phyloP scores from a whole-genome alignment of 2,329 filamentous ascomycete genomes.

The Phialophora tarda region DNA sequence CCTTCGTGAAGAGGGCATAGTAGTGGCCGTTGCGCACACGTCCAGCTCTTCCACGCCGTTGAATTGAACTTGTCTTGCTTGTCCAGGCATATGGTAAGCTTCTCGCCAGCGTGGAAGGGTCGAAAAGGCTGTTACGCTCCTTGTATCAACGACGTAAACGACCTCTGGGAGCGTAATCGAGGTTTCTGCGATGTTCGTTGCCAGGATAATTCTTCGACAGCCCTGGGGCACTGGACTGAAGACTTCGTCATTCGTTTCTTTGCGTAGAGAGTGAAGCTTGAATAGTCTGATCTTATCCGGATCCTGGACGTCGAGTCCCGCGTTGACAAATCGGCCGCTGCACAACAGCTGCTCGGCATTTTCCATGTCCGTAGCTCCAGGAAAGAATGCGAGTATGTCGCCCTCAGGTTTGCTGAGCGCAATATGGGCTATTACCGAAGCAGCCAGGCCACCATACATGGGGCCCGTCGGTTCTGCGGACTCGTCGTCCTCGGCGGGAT shows the following conservation, averaged over 20 bases:
- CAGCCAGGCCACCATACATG: constrained; percentile 46
- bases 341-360: constrained; percentile 60
- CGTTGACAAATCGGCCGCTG: constrained; percentile 25
- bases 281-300: constrained; percentile 50
- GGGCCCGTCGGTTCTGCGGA: background rate
- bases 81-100: constrained; percentile 32
- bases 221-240: constrained; percentile 58
- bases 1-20: constrained; percentile 92
- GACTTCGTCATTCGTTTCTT: constrained; percentile 52
- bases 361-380: constrained; percentile 90
- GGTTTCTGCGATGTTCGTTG: constrained; percentile 97
- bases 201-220: constrained; percentile 87
- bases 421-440: constrained; percentile 55
- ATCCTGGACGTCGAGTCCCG: constrained; percentile 52
- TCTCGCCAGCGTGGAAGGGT: constrained; percentile 24
- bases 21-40: constrained; percentile 93
- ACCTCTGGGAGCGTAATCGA: constrained; percentile 98
- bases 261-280: constrained; percentile 55
- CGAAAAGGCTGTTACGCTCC: constrained; percentile 46
- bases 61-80: constrained; percentile 86
- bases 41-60: constrained; percentile 88
- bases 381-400: constrained; percentile 88
- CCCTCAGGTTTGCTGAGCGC: constrained; percentile 53
- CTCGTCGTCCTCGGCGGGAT: constrained; percentile 39
- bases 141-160: constrained; percentile 97